phyloP scores from a whole-genome alignment of 78 protist species.

The Pelomyxa schiedti region DNA sequence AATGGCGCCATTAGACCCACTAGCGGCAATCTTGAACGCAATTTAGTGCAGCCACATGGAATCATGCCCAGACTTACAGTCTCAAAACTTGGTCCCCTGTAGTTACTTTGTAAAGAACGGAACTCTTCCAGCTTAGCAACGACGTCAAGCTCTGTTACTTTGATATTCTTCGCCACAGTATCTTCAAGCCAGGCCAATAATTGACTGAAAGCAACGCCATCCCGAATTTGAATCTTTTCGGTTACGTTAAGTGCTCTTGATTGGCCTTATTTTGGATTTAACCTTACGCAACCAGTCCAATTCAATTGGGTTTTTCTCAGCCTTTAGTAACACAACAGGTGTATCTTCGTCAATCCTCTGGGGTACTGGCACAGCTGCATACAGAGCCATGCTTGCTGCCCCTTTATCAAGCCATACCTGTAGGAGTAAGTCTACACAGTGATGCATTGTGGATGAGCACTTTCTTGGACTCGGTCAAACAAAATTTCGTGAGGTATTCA shows the following conservation, averaged over 20 bases:
- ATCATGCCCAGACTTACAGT: too few species aligned
- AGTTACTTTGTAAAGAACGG: neutral
- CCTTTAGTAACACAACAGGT: neutral
- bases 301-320: neutral
- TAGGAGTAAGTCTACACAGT: too few species aligned
- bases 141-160: neutral
- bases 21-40: slow-evolving; percentile 62
- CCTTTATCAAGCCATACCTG: neutral
- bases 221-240: slow-evolving; percentile 16
- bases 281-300: too few species aligned
- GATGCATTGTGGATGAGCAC: too few species aligned
- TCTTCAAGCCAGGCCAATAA: slow-evolving; percentile 34
- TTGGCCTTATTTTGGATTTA: too few species aligned
- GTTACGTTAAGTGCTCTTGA: slow-evolving; percentile 1
- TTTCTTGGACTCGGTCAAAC: too few species aligned
- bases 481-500: too few species aligned
- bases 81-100: neutral
- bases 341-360: neutral
- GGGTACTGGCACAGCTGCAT: neutral
- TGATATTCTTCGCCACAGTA: neutral
- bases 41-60: too few species aligned
- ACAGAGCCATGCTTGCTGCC: neutral
- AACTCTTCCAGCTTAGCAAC: neutral
- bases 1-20: slow-evolving; percentile 80
- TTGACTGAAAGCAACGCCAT: slow-evolving; percentile 34